Percentiles rank a stretch among this genome's conserved stretches.
phyloP scores from a whole-genome alignment of 108 stramenopile genomes.

The Nitzschia putrida region DNA sequence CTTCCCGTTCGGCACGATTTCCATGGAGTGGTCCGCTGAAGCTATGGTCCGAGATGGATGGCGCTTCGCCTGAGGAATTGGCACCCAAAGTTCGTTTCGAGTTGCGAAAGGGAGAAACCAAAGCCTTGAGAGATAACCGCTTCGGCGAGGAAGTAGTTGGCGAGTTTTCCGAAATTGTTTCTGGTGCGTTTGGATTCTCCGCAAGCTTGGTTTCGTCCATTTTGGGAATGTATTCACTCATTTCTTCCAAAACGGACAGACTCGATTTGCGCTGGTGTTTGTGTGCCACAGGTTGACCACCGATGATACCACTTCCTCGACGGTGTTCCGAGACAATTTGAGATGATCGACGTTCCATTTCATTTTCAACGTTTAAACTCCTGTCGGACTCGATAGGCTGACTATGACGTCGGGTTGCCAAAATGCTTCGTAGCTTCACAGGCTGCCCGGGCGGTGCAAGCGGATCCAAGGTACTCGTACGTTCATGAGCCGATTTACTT shows the following conservation, averaged over 20 bases:
- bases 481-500: too few species aligned
- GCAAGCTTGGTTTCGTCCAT: background rate
- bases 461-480: too few species aligned
- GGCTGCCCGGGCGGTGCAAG: too few species aligned
- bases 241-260: constrained; percentile 19
- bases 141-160: background rate
- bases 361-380: background rate
- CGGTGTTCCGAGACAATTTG: background rate
- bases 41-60: background rate
- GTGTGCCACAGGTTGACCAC: background rate
- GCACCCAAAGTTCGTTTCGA: background rate
- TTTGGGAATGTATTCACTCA: background rate
- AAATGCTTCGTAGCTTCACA: background rate
- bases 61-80: background rate
- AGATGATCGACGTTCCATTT: background rate
- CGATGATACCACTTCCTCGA: background rate
- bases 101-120: background rate
- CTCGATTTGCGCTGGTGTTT: constrained; percentile 5
- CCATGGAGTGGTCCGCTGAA: background rate
- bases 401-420: background rate
- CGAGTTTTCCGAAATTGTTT: background rate
- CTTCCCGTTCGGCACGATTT: too few species aligned
- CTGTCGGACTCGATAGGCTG: background rate
- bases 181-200: too few species aligned
- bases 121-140: constrained; percentile 2